Evolutionary conservation across 148 eudicot genomes (phyloP), one percentile per base, ranked within the genome.

Genomic region (Chenopodium suecicum): DNA sequence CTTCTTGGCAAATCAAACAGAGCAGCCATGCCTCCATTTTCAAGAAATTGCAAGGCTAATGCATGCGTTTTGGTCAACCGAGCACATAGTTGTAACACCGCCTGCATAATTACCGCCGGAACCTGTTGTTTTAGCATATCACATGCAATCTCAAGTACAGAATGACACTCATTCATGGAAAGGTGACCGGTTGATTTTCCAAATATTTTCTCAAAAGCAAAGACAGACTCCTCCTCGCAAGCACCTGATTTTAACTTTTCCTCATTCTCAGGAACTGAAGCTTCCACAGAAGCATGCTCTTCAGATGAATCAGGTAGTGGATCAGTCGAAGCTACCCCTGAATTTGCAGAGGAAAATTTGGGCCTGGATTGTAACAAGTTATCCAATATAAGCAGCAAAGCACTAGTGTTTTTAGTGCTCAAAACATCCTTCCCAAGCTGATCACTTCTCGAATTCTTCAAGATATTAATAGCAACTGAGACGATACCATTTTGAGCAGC

Each of bases 341-440:
- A 77, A 67, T 84, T 79, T 67, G 89, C 94, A 58, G 86, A 73
- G 80, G 94, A 83, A 56, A 84, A 80, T 82, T 80, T 91, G 56
- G 98, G 93, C 84, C 89, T 91, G 46, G 90, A 87, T 82, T 96
- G 98, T 88, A 94, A 83, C 90, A 96, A 85, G 80, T 85, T 91
- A 89, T 94, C 97, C 93, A 96, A 82, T 79, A 94, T 89, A 83
- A 96, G 97, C 73, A 96, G 93, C 71, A 96, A 85, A n/a, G 99
- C 83, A 81, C 95, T 92, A 64, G 90, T 88, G 80, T 91, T 89
- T 84, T 92, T 94, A 11, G 92, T 89, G 48, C 82, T 86, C 79
- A 87, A 60, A 37, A 85, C 73, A 83, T 91, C 94, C 81, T 77
- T 82, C 48, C 85, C 86, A 20, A 88, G 87, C 75, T 84, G 89